Evolutionary conservation across 2,329 filamentous ascomycete species (phyloP).

Genomic region (Phaeosphaeriaceae sp.): DNA sequence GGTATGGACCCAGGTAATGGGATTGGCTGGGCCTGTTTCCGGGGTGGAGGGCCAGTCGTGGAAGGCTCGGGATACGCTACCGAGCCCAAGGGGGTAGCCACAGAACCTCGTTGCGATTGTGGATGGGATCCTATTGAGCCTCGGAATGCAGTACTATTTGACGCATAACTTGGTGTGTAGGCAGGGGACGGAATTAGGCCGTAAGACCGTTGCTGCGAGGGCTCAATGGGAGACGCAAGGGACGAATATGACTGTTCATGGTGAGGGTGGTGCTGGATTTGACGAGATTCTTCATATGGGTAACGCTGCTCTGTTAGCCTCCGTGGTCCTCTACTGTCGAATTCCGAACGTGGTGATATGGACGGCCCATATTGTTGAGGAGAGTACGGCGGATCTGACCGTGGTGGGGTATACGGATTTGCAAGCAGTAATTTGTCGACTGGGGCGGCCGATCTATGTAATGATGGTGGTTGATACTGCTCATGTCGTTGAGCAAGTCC

Average conservation of each 20-base stretch:
- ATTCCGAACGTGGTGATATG: constrained; percentile 46
- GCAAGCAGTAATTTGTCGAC: constrained; percentile 45
- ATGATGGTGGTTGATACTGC: constrained; percentile 29
- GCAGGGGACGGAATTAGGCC: constrained; percentile 46
- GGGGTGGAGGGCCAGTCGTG: constrained; percentile 35
- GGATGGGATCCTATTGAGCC: constrained; percentile 46
- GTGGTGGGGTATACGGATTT: constrained; percentile 48
- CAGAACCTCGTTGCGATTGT: constrained; percentile 45
- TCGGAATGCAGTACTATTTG: constrained; percentile 47
- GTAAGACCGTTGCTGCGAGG: constrained; percentile 42
- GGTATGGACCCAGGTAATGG: constrained; percentile 47
- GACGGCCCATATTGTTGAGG: constrained; percentile 48
- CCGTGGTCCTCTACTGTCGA: constrained; percentile 36
- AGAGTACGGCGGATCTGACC: constrained; percentile 49
- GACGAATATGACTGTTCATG: constrained; percentile 43
- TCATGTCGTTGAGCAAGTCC: constrained; percentile 39
- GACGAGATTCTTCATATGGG: constrained; percentile 41
- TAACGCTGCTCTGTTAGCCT: constrained; percentile 41
- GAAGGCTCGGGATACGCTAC: constrained; percentile 42
- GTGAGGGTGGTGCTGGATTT: constrained; percentile 33
- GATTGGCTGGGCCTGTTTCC: constrained; percentile 37
- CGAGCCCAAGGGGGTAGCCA: constrained; percentile 38
- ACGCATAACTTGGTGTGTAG: constrained; percentile 49
- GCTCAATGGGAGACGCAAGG: constrained; percentile 47
- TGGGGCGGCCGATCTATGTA: constrained; percentile 38